Base-by-base conservation (phyloP, 345 rosid genomes). In the Hypericum androsaemum region DNA sequence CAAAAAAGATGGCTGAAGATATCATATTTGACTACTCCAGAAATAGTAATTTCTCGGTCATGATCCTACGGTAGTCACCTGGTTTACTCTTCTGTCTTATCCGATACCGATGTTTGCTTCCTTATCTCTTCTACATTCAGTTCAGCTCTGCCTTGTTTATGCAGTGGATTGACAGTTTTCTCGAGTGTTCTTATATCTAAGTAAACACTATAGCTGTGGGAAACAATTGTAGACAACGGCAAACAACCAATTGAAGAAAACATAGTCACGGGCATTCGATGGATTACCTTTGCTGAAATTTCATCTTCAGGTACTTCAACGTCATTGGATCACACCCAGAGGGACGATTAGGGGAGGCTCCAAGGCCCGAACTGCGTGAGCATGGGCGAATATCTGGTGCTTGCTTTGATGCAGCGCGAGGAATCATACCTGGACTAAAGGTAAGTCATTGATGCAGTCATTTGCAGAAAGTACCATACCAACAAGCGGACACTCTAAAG, bases 1-100 rank as follows among this genome's bases (percentile, higher is more conserved):
- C 97, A 50, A 92, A 92, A 74, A 92, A 85, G 73, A 92, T 92
- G 98, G 88, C 98, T 3, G 98, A 92, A 73, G 98, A 92, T 67
- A 81, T 88, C 65, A 88, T 92, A 50, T 71, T 88, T 38, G 98
- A 92, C 67, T 88, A 83, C 72, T 85, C 90, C 7, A 92, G 80
- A 62, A 85, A 76, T 66, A 76, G 95, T 49, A 76, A 83, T 60
- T 83, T 88, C 87, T 97, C 97, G 0, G 80, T 92, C 64, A 88
- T 92, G 99, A 81, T 92, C 68, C 58, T 92, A 40, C 77, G 97
- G 98, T 92, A 54, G 38, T 73, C 64, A 32, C 48, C 41, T 44
- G 15, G 10, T 8, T 61, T n/a, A 16, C 3, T 32, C 22, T 0
- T 0, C 17, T 7, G 17, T 13, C 14, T 5, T 46, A 7, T 46